These are phyloP conservation scores for Cystoisospora suis DNA, from an alignment of 169 alveolate genomes.

Conservation along the genomic window DNA sequence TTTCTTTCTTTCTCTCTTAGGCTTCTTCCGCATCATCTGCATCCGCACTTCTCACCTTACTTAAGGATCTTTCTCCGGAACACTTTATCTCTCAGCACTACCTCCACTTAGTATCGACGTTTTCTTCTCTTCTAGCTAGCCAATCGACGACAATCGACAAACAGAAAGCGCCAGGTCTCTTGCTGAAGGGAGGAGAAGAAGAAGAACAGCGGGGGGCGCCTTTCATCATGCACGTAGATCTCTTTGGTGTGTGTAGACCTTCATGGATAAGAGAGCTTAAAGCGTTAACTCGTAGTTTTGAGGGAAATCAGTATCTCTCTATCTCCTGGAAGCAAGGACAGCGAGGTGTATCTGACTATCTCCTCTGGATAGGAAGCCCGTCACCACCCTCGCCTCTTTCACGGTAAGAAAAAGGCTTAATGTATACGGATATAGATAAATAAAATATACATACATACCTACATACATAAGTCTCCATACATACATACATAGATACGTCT, in stretches of 20 bases:
- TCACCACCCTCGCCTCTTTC: neutral
- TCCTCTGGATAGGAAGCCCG: neutral
- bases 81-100: conserved; percentile 9
- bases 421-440: neutral
- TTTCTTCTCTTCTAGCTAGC: too few relatives aligned
- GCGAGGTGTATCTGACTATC: neutral
- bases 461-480: neutral
- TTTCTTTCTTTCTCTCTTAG: neutral
- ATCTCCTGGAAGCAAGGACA: neutral
- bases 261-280: neutral
- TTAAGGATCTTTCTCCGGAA: neutral
- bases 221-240: neutral
- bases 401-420: neutral
- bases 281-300: neutral
- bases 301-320: neutral
- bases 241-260: neutral
- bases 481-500: too few relatives aligned
- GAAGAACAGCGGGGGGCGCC: too few relatives aligned
- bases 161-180: too few relatives aligned
- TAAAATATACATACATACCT: neutral
- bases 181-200: too few relatives aligned
- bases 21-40: neutral
- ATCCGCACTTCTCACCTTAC: neutral
- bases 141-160: too few relatives aligned
- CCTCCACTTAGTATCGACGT: neutral